Conservation (phyloP, 495 filamentous ascomycete genomes). For the Cenococcum geophilum region DNA sequence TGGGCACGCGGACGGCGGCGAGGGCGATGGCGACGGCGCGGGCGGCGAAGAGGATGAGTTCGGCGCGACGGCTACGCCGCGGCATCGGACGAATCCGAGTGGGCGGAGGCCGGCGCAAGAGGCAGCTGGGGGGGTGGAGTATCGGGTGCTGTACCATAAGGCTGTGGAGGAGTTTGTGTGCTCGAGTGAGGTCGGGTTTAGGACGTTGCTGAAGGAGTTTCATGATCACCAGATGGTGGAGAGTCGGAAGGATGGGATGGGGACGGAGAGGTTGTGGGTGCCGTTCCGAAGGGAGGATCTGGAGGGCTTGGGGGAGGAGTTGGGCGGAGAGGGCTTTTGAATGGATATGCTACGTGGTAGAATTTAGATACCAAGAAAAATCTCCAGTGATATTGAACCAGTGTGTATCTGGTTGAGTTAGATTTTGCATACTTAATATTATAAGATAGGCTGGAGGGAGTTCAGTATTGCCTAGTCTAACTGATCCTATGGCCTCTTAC, state of each 20-base stretch:
- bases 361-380: too few relatives aligned
- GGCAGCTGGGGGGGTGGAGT: constrained; percentile 63
- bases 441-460: too few relatives aligned
- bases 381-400: too few relatives aligned
- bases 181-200: constrained; percentile 90
- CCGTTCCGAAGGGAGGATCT: constrained; percentile 85
- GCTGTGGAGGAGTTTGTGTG: constrained; percentile 95
- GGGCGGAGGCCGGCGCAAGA: constrained; percentile 5
- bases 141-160: constrained; percentile 85
- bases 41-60: constrained; percentile 23
- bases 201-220: constrained; percentile 91
- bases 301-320: constrained; percentile 79
- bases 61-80: constrained; percentile 15
- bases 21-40: constrained; percentile 42
- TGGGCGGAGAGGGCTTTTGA: constrained; percentile 17
- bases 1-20: constrained; percentile 36
- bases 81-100: constrained; percentile 14
- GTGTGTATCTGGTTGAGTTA: too few relatives aligned
- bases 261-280: constrained; percentile 76
- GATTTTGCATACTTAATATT: too few relatives aligned
- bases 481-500: too few relatives aligned
- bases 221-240: constrained; percentile 96
- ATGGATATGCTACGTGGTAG: neutral
- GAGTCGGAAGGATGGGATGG: constrained; percentile 73
- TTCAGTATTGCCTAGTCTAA: too few relatives aligned